phyloP scores from a whole-genome alignment of 495 filamentous ascomycete species.

The Talaromyces adpressus region DNA sequence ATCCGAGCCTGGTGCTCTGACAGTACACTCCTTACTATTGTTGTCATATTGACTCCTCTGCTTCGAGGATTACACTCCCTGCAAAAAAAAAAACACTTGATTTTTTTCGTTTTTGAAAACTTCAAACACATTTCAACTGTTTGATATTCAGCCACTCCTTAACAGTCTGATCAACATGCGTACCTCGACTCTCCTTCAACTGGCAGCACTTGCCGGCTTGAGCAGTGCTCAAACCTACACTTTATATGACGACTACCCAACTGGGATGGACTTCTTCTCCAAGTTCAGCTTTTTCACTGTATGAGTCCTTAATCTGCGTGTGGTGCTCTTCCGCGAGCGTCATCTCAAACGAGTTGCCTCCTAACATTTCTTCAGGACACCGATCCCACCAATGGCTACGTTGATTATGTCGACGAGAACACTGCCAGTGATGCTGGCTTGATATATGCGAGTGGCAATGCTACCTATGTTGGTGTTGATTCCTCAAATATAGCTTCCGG shows the following conservation, averaged over 20 bases:
- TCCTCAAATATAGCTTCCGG: conserved; percentile 26
- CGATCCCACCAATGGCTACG: conserved; percentile 67
- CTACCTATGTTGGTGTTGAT: conserved; percentile 40
- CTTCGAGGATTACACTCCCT: not conserved
- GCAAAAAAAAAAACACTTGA: not conserved
- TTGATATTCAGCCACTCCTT: not conserved
- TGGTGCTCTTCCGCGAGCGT: conserved; percentile 16
- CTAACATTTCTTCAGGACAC: conserved; percentile 15
- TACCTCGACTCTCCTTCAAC: conserved; percentile 31
- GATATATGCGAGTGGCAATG: conserved; percentile 41
- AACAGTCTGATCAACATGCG: conserved; percentile 26
- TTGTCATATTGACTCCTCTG: not conserved
- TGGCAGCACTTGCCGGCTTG: conserved; percentile 35
- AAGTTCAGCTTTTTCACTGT: conserved; percentile 46
- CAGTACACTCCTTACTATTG: conserved; percentile 1
- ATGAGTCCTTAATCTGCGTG: conserved; percentile 9
- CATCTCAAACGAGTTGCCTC: conserved; percentile 5
- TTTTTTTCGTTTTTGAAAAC: not conserved
- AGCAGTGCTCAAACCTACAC: conserved; percentile 37
- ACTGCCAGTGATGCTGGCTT: conserved; percentile 47
- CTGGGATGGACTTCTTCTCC: conserved; percentile 40
- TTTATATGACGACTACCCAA: conserved; percentile 38
- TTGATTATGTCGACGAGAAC: conserved; percentile 48
- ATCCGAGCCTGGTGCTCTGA: conserved; percentile 2
- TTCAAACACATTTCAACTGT: too few species aligned